Conservation (phyloP, 768 basidiomycete species). For the Mrakia hoshinonis region DNA sequence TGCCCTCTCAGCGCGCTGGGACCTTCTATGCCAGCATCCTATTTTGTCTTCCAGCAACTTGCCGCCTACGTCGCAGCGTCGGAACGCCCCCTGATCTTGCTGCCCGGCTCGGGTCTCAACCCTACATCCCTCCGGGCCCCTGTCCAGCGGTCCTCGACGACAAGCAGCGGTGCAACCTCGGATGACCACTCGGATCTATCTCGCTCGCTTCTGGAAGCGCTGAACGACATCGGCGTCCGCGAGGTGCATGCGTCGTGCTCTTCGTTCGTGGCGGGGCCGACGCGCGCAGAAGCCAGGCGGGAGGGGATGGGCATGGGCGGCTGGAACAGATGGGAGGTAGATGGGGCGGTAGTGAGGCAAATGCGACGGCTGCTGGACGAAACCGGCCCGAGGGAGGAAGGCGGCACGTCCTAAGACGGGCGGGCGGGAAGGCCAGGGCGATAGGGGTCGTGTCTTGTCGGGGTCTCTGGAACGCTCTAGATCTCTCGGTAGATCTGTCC, state of each 20-base stretch:
- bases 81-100: constrained; percentile 41
- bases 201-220: constrained; percentile 44
- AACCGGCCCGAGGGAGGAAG: too few species aligned
- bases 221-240: constrained; percentile 52
- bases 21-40: constrained; percentile 29
- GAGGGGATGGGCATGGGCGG: constrained; percentile 60
- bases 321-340: constrained; percentile 63
- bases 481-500: too few species aligned
- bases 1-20: constrained; percentile 45
- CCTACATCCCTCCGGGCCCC: constrained; percentile 45
- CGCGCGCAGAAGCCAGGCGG: constrained; percentile 45
- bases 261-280: constrained; percentile 52
- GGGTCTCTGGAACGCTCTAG: too few species aligned
- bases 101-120: constrained; percentile 72
- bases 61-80: not conserved
- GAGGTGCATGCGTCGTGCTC: constrained; percentile 74
- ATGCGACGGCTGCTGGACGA: not conserved
- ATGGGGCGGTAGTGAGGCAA: not conserved
- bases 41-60: not conserved
- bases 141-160: not conserved
- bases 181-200: too few species aligned
- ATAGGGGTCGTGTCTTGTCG: not conserved
- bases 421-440: not conserved
- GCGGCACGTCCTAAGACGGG: too few species aligned
- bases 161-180: too few species aligned